Base-by-base conservation (phyloP, 2,329 filamentous ascomycete genomes). In the Thermothelomyces thermophilus region DNA sequence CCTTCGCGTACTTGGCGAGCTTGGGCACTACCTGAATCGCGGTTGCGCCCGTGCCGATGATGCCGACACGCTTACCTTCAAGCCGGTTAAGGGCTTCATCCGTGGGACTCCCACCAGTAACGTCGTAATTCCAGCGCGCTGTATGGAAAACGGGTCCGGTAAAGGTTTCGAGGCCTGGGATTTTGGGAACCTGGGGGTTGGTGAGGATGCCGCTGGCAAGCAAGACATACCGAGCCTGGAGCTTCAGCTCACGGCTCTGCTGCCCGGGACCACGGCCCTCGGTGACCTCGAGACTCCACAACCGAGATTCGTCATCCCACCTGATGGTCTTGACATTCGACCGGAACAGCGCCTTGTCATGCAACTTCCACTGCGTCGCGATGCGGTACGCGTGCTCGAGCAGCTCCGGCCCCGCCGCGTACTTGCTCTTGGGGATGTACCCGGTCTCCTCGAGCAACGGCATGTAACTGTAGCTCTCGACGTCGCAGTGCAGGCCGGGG, bases 381-480 rank as follows among this genome's bases (percentile, higher is more conserved):
- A 80, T 68, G 1, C 63, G 62, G 6, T 73, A 62, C 2, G 70
- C 66, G 58, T 81, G 70, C 31, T 66, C 61, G 0, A 71, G 68
- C 16, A 81, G 64, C 52, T 70, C 70, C 0, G 60, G 46, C 2
- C 64, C 69, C 0, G 63, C 40, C 0, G 62, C 60, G 41, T 71
- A 71, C 37, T 65, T 68, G 37, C 76, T 67, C 14, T 67, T 73
- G 0, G 80, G 81, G 60, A 82, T 72, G 58, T 80, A 82, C 0
- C 73, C 73, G 1, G 70, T 80, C 62, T 83, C 78, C 52, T 83
- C 79, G 2, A 83, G 68, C 11, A 81, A 63, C 3, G 79, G 79
- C 64, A 83, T 63, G 57, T 83, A 84, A n/a, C 72, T 68, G 56
- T 77, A 81, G 45, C 71, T 70, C 62, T 84, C 80, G 3, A 80